Conservation (phyloP, 2,329 filamentous ascomycete species). For the Lasiodiplodia gonubiensis region DNA sequence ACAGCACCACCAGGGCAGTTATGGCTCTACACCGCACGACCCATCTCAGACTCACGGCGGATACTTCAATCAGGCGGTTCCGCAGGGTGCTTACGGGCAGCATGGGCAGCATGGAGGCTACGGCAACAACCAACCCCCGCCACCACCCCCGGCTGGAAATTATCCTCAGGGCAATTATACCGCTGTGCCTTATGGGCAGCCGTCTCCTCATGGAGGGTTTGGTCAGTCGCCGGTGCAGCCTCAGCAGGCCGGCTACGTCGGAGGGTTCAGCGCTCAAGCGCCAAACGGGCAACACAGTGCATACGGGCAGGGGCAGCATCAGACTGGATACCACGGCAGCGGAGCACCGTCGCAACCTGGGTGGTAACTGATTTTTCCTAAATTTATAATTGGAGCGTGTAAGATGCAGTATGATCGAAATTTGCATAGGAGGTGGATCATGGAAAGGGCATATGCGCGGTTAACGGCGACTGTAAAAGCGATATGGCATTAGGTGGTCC, state of each 20-base stretch:
- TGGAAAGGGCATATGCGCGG: not conserved
- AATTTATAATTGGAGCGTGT: conserved; percentile 5
- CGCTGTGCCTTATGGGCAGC: conserved; percentile 8
- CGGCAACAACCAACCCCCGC: not conserved
- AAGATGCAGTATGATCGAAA: conserved; percentile 16
- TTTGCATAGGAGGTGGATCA: conserved; percentile 18
- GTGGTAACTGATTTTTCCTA: conserved; percentile 10
- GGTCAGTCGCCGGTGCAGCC: conserved; percentile 16
- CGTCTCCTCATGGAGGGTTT: conserved; percentile 10
- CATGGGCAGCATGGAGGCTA: conserved; percentile 21
- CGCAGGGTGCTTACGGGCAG: conserved; percentile 12
- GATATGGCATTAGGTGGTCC: conserved; percentile 6
- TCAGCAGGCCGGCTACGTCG: conserved; percentile 4
- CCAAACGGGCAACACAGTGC: conserved; percentile 6
- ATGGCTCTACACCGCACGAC: conserved; percentile 6
- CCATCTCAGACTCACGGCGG: conserved; percentile 6
- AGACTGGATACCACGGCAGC: conserved; percentile 14
- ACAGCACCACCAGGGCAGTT: conserved; percentile 18
- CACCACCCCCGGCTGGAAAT: conserved; percentile 3
- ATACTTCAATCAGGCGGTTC: conserved; percentile 16
- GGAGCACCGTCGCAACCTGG: conserved; percentile 16
- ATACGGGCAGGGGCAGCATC: conserved; percentile 10
- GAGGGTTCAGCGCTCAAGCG: not conserved
- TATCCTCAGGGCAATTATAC: not conserved
- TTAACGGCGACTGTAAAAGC: conserved; percentile 2